A percentile compares a stretch with the other conserved stretches of the same genome.
Evolutionary conservation across 1,284 basidiomycete species (phyloP).

Genomic region (Schizopora paradoxa): DNA sequence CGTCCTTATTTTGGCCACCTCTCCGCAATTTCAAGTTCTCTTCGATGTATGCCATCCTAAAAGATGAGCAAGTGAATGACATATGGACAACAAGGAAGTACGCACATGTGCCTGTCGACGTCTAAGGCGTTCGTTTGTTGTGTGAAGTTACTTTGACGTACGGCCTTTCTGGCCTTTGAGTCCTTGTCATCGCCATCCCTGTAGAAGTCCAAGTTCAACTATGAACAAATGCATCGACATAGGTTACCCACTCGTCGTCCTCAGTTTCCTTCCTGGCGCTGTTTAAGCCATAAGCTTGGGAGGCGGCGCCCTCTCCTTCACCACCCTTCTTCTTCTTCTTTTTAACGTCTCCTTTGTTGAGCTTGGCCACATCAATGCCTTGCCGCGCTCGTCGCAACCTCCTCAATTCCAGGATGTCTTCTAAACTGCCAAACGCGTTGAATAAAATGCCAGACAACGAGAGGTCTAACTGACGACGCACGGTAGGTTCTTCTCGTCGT

Average conservation of each 20-base stretch:
- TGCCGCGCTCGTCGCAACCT: constrained; percentile 69
- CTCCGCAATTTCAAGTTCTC: constrained; percentile 83
- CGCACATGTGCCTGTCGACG: constrained; percentile 97
- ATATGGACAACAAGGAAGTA: not conserved
- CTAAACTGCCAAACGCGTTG: constrained; percentile 40
- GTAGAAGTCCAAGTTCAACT: constrained; percentile 9
- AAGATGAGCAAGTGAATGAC: not conserved
- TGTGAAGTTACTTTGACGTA: constrained; percentile 91
- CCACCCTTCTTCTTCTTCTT: constrained; percentile 57
- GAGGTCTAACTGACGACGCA: constrained; percentile 31
- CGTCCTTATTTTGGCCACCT: constrained; percentile 42
- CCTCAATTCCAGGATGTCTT: constrained; percentile 83
- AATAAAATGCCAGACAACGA: constrained; percentile 10
- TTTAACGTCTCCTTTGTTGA: constrained; percentile 80
- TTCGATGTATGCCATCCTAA: constrained; percentile 97
- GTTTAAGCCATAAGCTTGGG: constrained; percentile 50
- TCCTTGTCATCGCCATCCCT: constrained; percentile 62
- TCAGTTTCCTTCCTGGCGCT: constrained; percentile 39
- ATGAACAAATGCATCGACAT: constrained; percentile 12
- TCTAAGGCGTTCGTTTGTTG: constrained; percentile 94
- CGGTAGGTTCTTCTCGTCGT: constrained; percentile 40
- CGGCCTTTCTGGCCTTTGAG: constrained; percentile 65
- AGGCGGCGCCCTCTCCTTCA: constrained; percentile 41
- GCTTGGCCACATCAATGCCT: constrained; percentile 82
- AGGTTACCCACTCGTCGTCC: constrained; percentile 53